These are phyloP conservation scores for Botrytis sinoallii DNA, from an alignment of 2,329 filamentous ascomycete species.

Conservation along the genomic window DNA sequence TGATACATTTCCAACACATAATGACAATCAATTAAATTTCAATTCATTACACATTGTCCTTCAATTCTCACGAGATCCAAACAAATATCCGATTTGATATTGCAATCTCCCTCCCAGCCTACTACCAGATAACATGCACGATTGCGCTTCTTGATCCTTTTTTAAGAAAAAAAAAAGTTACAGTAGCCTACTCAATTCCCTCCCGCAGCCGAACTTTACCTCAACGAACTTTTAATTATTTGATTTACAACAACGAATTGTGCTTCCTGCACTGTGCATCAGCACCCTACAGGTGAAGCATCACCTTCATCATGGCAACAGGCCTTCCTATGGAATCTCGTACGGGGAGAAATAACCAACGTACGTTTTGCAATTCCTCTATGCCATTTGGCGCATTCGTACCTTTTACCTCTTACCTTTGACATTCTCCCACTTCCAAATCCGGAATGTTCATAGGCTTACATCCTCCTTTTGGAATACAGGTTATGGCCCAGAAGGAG, in stretches of 20 bases:
- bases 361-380: constrained; percentile 53
- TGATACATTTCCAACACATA: constrained; percentile 4
- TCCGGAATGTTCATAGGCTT: constrained; percentile 30
- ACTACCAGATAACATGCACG: neutral
- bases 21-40: neutral
- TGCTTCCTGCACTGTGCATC: constrained; percentile 24
- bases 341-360: constrained; percentile 74
- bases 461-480: constrained; percentile 32
- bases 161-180: constrained; percentile 20
- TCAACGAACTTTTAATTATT: constrained; percentile 20
- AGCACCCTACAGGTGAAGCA: constrained; percentile 32
- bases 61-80: neutral
- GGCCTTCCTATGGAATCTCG: constrained; percentile 68
- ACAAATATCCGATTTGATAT: neutral
- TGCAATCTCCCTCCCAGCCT: neutral
- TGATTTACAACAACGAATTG: constrained; percentile 22
- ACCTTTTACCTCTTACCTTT: neutral
- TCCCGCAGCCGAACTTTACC: constrained; percentile 27
- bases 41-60: neutral
- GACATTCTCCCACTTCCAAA: neutral
- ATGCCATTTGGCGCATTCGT: constrained; percentile 2
- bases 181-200: constrained; percentile 1
- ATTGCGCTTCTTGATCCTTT: constrained; percentile 32
- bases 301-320: constrained; percentile 36
- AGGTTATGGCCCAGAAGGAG: constrained; percentile 92